These are phyloP conservation scores for Leucoagaricus sp. DNA, from an alignment of 1,284 basidiomycete species.

Conservation along the genomic window DNA sequence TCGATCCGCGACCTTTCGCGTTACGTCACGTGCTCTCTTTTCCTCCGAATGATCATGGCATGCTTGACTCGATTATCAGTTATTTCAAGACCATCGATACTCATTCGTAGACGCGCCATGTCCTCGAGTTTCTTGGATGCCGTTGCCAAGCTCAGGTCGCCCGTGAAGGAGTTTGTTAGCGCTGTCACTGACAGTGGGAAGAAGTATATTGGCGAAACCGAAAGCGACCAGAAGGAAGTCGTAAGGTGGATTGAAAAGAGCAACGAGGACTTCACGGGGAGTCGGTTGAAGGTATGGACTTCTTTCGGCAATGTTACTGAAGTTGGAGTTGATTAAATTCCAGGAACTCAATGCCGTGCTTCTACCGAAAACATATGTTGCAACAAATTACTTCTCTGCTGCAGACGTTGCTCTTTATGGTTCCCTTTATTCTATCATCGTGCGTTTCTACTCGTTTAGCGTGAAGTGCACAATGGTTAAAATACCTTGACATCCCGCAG, in stretches of 20 bases:
- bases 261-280: constrained; percentile 49
- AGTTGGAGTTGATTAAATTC: constrained; percentile 10
- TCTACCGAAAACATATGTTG: constrained; percentile 78
- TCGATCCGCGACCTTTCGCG: neutral
- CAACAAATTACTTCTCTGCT: constrained; percentile 79
- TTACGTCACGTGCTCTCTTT: constrained; percentile 25
- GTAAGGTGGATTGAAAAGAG: constrained; percentile 70
- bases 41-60: constrained; percentile 23
- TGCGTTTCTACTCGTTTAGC: constrained; percentile 41
- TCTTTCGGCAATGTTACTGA: constrained; percentile 3
- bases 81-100: constrained; percentile 31
- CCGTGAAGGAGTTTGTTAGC: constrained; percentile 60
- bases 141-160: constrained; percentile 50
- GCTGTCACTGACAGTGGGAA: constrained; percentile 46
- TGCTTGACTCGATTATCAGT: constrained; percentile 18
- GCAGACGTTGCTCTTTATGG: constrained; percentile 88
- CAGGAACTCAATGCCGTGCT: constrained; percentile 79
- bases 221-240: constrained; percentile 66
- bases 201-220: constrained; percentile 50
- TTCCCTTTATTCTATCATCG: constrained; percentile 76
- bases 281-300: constrained; percentile 48
- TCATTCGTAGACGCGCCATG: constrained; percentile 46
- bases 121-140: constrained; percentile 47
- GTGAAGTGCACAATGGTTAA: constrained; percentile 11
- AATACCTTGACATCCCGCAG: constrained; percentile 37